Conservation (phyloP, 2,329 filamentous ascomycete genomes). For the Penicillium sp. region DNA sequence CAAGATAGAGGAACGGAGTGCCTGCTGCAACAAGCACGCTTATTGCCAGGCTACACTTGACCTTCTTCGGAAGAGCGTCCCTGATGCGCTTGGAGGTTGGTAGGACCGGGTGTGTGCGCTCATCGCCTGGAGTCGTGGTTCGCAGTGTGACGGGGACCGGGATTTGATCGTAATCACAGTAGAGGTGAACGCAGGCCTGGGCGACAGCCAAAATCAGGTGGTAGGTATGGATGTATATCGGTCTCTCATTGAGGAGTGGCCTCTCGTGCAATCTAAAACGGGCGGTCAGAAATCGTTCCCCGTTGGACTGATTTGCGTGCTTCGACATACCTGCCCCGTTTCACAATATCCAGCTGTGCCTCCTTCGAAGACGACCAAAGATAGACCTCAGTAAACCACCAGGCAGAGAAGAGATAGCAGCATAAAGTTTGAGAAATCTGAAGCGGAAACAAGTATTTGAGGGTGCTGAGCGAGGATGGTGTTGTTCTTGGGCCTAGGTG, state of each 20-base stretch:
- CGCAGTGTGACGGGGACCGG: slow-evolving; percentile 50
- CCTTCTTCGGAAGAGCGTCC: slow-evolving; percentile 30
- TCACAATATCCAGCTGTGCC: slow-evolving; percentile 72
- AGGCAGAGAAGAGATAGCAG: slow-evolving; percentile 77
- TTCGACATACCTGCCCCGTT: slow-evolving; percentile 62
- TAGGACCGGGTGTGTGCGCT: slow-evolving; percentile 40
- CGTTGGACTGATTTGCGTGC: too few species aligned
- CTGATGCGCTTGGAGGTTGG: slow-evolving; percentile 45
- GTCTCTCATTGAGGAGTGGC: slow-evolving; percentile 78
- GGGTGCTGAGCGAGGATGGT: slow-evolving; percentile 65
- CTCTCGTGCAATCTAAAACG: slow-evolving; percentile 60
- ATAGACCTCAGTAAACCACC: slow-evolving; percentile 78
- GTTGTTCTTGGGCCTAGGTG: slow-evolving; percentile 75
- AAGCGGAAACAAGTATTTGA: slow-evolving; percentile 60
- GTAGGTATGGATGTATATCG: slow-evolving; percentile 75
- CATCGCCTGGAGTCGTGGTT: slow-evolving; percentile 33
- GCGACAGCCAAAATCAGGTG: slow-evolving; percentile 67
- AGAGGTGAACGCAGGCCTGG: slow-evolving; percentile 72
- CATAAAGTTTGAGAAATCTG: slow-evolving; percentile 69
- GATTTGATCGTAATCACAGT: slow-evolving; percentile 72
- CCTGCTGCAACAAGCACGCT: slow-evolving; percentile 47
- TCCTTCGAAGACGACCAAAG: slow-evolving; percentile 67
- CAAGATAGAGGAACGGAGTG: slow-evolving; percentile 62
- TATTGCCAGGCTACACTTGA: slow-evolving; percentile 38
- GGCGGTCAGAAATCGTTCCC: slow-evolving; percentile 15